Conservation (phyloP, 2,329 filamentous ascomycete genomes). For the Achaetomium macrosporum region DNA sequence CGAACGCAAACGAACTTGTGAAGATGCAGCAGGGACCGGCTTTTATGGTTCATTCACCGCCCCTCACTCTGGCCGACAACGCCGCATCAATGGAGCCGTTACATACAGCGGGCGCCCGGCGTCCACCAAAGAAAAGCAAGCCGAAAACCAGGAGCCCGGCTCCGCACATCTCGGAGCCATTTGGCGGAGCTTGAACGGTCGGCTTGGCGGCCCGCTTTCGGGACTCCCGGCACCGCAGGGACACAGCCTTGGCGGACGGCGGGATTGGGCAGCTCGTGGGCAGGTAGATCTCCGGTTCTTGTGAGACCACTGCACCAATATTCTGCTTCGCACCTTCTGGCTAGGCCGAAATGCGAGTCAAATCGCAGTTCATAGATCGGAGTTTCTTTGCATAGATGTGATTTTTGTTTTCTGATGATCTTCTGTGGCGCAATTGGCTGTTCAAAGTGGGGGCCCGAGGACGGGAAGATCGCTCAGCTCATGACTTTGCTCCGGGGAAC, state of each 20-base stretch:
- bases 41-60: conserved; percentile 3
- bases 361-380: too few relatives aligned
- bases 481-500: conserved; percentile 1
- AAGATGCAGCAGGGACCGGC: conserved; percentile 1
- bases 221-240: conserved; percentile 1
- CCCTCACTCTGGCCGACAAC: neutral
- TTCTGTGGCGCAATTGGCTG: neutral
- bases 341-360: too few relatives aligned
- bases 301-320: too few relatives aligned
- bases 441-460: neutral
- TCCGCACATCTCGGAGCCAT: conserved; percentile 7
- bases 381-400: conserved; percentile 2
- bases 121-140: neutral
- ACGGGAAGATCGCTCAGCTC: conserved; percentile 2
- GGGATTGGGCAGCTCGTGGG: too few relatives aligned
- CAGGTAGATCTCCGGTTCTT: too few relatives aligned
- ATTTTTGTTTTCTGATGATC: neutral
- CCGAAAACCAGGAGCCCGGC: conserved; percentile 6
- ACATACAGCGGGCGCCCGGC: neutral
- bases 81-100: neutral
- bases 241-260: too few relatives aligned
- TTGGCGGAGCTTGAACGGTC: conserved; percentile 9
- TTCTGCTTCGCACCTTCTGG: too few relatives aligned
- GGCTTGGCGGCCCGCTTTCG: conserved; percentile 14
- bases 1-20: neutral